Evolutionary conservation across 352 stramenopile species (phyloP), one percentile per base, ranked within the genome.

Genomic region (Bremia lactucae): DNA sequence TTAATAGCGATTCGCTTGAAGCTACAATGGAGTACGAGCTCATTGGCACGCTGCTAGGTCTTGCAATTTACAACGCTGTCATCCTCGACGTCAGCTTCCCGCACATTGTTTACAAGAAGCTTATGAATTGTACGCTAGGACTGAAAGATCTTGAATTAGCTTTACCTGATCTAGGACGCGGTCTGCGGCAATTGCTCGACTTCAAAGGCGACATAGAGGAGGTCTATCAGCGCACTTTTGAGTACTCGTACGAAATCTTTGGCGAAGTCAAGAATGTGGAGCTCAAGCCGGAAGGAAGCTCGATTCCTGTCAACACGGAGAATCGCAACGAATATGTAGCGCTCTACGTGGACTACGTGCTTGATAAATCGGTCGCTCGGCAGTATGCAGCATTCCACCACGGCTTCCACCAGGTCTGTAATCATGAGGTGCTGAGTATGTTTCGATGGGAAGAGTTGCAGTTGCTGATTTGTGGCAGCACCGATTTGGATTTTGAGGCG

Each of bases 21-120:
- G 55, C 68, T 2, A 82, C 69, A 3, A 88, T 87, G 68, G 75
- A 90, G 64, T 93, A 82, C 46, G 75, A 93, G 53, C 59, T 93
- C 9, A 87, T 93, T 55, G 80, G 80, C 19, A 87, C 83, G 25
- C 42, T 93, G 8, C 52, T 90, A 3, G 80, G 71, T 16, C 46
- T 93, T 6, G 80, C 80, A 9, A 87, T 93, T 31, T 93, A 93
- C 53, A 93, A 93, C 18, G 64, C 67, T 6, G 77, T 92, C 16
- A 89, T 92, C 26, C 43, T 92, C 16, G 79, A 92, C 21, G 53
- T 92, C 6, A 74, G 76, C 22, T 90, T 93, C 38, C 80, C 80
- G 0, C 72, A 81, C 22, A 65, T 76, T 16, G 71, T 91, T 31
- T 91, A 89, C 62, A 91, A 91, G 47, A 87, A 87, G 36, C 58